Percentiles rank a stretch among this genome's conserved stretches.
Conservation (phyloP, 495 filamentous ascomycete species). For the Penicillium simplicissimum region DNA sequence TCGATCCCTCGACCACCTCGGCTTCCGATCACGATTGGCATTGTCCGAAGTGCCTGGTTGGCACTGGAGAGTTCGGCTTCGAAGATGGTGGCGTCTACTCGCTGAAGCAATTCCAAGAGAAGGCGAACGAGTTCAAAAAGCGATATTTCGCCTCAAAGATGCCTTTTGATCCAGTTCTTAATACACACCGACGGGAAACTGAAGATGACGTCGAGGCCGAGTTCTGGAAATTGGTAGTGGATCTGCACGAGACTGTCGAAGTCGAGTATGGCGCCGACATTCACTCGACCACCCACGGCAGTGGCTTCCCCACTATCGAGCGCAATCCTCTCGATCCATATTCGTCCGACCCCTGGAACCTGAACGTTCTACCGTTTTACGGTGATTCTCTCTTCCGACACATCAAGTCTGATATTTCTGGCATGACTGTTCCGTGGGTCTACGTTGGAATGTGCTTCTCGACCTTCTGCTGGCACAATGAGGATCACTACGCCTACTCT, state of each 20-base stretch:
- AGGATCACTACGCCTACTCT: constrained; percentile 97
- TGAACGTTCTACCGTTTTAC: constrained; percentile 90
- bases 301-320: constrained; percentile 95
- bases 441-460: constrained; percentile 99
- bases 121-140: constrained; percentile 91
- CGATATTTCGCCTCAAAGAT: constrained; percentile 88
- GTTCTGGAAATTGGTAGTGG: constrained; percentile 94
- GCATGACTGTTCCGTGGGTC: constrained; percentile 99
- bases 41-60: constrained; percentile 92
- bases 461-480: constrained; percentile 99
- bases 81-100: constrained; percentile 97
- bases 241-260: constrained; percentile 90
- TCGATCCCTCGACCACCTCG: constrained; percentile 81
- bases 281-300: constrained; percentile 96
- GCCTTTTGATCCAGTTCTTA: constrained; percentile 83
- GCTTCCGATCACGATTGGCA: constrained; percentile 92
- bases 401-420: constrained; percentile 98
- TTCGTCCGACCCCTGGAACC: constrained; percentile 90
- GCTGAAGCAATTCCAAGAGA: constrained; percentile 93
- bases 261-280: constrained; percentile 99
- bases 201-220: constrained; percentile 97
- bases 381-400: constrained; percentile 92
- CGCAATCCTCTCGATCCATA: constrained; percentile 84
- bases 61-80: constrained; percentile 95
- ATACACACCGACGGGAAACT: constrained; percentile 74